Evolutionary conservation across 805 yeast genomes (phyloP), one percentile per base, ranked within the genome.

Genomic region (Ogataea glucozyma): DNA sequence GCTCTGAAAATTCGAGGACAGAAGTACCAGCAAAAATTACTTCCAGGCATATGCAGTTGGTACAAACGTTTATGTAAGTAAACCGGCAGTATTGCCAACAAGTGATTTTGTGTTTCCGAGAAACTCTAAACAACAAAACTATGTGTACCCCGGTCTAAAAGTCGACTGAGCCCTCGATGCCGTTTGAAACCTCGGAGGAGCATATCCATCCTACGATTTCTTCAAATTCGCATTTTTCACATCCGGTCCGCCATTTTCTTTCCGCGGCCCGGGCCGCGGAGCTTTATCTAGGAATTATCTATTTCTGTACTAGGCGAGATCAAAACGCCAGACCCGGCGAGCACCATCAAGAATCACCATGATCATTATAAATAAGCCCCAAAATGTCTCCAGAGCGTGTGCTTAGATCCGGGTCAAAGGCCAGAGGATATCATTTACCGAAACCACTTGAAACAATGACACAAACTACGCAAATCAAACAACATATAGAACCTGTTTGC

Each of bases 401-500:
- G 13, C 17, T 27, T 5, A 17, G 11, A n/a, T n/a, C 16, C 9
- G 17, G 7, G 16, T 4, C 18, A 12, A 5, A 3, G 9, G 4
- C 20, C 32, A 30, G 5, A 16, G 12, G 18, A 9, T 13, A 16
- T 18, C 12, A 30, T 3, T 21, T 10, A 10, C 20, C 20, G 20
- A 16, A 17, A 6, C 3, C 21, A 3, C 11, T n/a, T 11, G 18
- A 4, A 30, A 14, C 4, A 34, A 34, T 34, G 38, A 34, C 38
- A 3, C 38, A 17, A 41, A 33, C 18, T 16, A 7, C 35, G 34
- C 41, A 42, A 24, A 40, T 20, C 33, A 41, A 22, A 31, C 36
- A 12, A 43, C 34, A 23, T 40, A 49, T 41, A 36, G 40, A 8
- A 46, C 52, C 18, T 20, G 31, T 11, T 39, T 60, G 24, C 31